Evolutionary conservation across 1,284 basidiomycete genomes (phyloP), one percentile per base, ranked within the genome.

Genomic region (Serendipita sp.): DNA sequence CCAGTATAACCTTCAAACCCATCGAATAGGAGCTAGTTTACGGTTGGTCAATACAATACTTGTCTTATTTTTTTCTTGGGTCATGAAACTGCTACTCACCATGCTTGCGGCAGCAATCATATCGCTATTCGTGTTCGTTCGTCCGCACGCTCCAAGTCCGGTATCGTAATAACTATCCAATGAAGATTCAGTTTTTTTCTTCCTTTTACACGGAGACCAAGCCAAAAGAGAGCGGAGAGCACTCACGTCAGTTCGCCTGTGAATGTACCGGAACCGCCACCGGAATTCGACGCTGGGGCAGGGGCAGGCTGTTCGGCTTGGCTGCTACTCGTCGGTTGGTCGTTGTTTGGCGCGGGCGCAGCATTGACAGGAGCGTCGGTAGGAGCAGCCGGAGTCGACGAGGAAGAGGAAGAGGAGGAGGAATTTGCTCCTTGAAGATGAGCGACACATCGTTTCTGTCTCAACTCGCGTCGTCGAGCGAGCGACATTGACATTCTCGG

Each of bases 91-190:
- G 38, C 38, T 5, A 38, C 38, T 38, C 6, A 38, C 38, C 38
- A 38, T 67, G 22, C 74, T 71, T 62, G 77, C 70, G 43, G 76
- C 77, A 50, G 78, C 73, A 67, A 78, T 73, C 63, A 70, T 68
- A 65, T 76, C 71, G 65, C 64, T 70, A 65, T 73, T 64, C 41
- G 66, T 67, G 66, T 77, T 74, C 22, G 65, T 70, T 65, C 72
- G 64, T 26, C 76, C 76, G 65, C 77, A 78, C 50, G 72, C 74
- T 49, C 77, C 77, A 41, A 77, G 73, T 55, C 77, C 77, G 62
- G 74, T 72, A 44, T 73, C 62, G 66, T 73, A 78, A 70, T 72
- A 78, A 44, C 76, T 77, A 29, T 76, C 76, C 75, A 78, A 64
- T 30, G 65, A 65, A 67, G 65, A 53, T 12, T 53, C 26, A 53